phyloP scores from a whole-genome alignment of 164 flowering plant genomes.

The Liquidambar formosana region DNA sequence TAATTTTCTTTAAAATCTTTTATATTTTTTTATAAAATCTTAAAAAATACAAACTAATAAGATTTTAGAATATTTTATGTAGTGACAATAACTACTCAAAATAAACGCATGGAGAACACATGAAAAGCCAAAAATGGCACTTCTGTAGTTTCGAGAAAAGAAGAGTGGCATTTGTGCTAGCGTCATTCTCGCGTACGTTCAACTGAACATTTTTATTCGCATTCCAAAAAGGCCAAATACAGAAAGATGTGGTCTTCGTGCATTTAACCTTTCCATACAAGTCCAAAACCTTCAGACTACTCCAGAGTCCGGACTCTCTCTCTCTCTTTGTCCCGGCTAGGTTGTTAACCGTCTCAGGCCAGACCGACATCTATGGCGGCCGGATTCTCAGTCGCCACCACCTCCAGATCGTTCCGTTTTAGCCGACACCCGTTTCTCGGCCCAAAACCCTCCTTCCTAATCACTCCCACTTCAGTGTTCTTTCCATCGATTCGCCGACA shows the following conservation, averaged over 20 bases:
- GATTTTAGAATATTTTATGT: too few relatives aligned
- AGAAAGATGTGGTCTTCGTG: slow-evolving; percentile 16
- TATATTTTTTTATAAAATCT: too few relatives aligned
- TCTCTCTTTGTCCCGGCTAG: slow-evolving; percentile 5
- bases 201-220: neutral
- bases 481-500: slow-evolving; percentile 7
- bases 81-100: too few relatives aligned
- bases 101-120: too few relatives aligned
- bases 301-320: slow-evolving; percentile 6
- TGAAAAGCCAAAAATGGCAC: neutral
- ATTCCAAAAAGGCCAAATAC: neutral
- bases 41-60: too few relatives aligned
- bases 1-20: too few relatives aligned
- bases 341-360: too few relatives aligned
- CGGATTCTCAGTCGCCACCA: slow-evolving; percentile 39
- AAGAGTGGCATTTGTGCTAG: neutral
- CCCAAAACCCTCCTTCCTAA: slow-evolving; percentile 17
- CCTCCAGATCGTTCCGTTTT: slow-evolving; percentile 23
- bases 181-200: neutral
- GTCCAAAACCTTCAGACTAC: neutral
- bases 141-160: neutral
- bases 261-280: neutral
- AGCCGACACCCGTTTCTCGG: slow-evolving; percentile 19
- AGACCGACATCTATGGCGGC: slow-evolving; percentile 51
- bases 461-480: slow-evolving; percentile 12